Base-by-base conservation (phyloP, 371 early-diverging fungal species). In the Nematocida ausubeli region DNA sequence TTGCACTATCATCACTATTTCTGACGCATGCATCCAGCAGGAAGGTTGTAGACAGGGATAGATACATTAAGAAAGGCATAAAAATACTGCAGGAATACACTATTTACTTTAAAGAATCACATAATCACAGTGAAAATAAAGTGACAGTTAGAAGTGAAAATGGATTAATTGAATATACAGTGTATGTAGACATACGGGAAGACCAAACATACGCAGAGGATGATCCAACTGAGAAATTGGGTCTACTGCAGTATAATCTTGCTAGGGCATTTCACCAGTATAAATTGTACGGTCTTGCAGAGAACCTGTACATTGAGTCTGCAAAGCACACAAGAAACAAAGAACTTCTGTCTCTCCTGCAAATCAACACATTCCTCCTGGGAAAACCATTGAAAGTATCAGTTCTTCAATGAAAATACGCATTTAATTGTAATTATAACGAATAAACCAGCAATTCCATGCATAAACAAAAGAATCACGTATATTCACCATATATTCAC, bases 191-290 rank as follows among this genome's bases (percentile, higher is more conserved):
- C 2, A 32, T 75, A 44, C 30, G 42, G 1, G n/a, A 39, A 19
- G 52, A 81, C 30, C 63, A 57, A 35, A 26, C 26, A 16, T 69
- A 60, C 34, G n/a, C 42, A 22, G 80, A 80, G 26, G 49, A 63
- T 26, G 37, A 69, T 26, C 28, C 12, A 4, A 42, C 55, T 34
- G 83, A 81, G 56, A 78, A 85, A 37, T 34, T 57, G 6, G 67
- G 35, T 58, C 37, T 79, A 2, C 51, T 81, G 24, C 70, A 24
- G 1, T 86, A 86, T 72, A 86, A 86, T 64, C 47, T 85, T 32
- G 86, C 80, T 0, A 75, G 80, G 55, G 82, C 82, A 3, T 86
- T 84, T 70, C 84, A 86, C 57, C 80, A 71, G 50, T 70, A 82
- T 58, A 83, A 84, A 50, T 70, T 80, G 44, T 69, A 66, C 2